These are phyloP conservation scores for Cercophora newfieldiana DNA, from an alignment of 495 filamentous ascomycete species.

Conservation along the genomic window DNA sequence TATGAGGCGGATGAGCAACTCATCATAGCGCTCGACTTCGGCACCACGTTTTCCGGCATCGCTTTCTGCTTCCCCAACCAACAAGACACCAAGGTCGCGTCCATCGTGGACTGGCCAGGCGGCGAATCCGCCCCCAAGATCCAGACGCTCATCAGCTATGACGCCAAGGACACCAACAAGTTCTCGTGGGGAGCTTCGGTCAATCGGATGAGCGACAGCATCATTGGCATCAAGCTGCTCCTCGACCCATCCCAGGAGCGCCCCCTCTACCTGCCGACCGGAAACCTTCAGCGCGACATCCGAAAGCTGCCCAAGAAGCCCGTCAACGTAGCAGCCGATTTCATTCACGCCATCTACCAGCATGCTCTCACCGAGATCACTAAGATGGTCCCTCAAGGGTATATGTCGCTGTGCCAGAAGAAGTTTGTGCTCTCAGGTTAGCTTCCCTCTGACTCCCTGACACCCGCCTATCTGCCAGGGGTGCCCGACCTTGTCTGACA, in stretches of 20 bases:
- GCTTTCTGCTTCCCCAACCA: background rate
- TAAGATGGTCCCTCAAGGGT: constrained; percentile 20
- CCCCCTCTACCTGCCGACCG: constrained; percentile 25
- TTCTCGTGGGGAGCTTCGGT: constrained; percentile 7
- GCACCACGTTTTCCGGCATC: constrained; percentile 12
- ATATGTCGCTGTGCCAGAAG: constrained; percentile 23
- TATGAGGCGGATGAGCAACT: background rate
- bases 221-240: constrained; percentile 33
- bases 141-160: background rate
- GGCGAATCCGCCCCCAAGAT: background rate
- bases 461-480: too few species aligned
- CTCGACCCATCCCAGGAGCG: constrained; percentile 35
- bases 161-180: background rate
- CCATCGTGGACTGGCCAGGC: constrained; percentile 9
- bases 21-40: constrained; percentile 11
- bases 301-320: constrained; percentile 29
- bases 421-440: constrained; percentile 29
- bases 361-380: constrained; percentile 34
- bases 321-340: constrained; percentile 27
- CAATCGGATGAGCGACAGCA: background rate
- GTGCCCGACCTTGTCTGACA: too few species aligned
- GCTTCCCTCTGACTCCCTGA: too few species aligned
- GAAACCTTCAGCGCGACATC: constrained; percentile 23
- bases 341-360: constrained; percentile 21
- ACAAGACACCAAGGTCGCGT: background rate